Evolutionary conservation across 768 basidiomycete species (phyloP).

Genomic region (Boletus vinaceobasis): DNA sequence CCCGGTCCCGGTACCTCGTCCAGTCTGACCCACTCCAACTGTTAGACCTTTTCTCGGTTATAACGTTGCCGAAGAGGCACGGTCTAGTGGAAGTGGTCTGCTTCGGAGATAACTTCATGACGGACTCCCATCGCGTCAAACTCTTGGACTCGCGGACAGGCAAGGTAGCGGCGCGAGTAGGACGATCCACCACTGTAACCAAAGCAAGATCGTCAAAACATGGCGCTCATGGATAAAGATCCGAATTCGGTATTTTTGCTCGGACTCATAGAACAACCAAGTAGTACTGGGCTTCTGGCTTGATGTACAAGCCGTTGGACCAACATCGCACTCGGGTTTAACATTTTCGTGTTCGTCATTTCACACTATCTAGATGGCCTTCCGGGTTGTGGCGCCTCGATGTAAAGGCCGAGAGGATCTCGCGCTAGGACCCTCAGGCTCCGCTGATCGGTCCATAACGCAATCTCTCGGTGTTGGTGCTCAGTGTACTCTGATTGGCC

Average conservation of each 20-base stretch:
- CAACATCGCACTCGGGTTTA: neutral
- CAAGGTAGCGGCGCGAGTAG: neutral
- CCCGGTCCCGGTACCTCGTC: slow-evolving; percentile 3
- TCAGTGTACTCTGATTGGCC: neutral
- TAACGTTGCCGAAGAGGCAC: neutral
- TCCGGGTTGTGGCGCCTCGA: neutral
- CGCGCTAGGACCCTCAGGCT: neutral
- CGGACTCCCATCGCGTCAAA: neutral
- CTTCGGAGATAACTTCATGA: neutral
- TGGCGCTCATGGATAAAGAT: neutral
- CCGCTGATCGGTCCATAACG: neutral
- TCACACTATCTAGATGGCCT: neutral
- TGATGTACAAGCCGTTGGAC: neutral
- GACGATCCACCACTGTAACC: slow-evolving; percentile 14
- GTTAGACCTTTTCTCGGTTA: neutral
- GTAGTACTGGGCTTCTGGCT: neutral
- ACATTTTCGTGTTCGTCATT: neutral
- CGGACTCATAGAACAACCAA: neutral
- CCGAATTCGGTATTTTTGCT: neutral
- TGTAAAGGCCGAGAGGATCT: neutral
- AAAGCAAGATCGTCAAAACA: slow-evolving; percentile 12
- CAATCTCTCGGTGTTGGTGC: neutral
- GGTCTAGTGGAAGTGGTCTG: neutral
- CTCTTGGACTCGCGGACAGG: neutral
- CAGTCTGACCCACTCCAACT: neutral